Conservation (phyloP, 1,139 yeast genomes). For the Sugiyamaella paludigena region DNA sequence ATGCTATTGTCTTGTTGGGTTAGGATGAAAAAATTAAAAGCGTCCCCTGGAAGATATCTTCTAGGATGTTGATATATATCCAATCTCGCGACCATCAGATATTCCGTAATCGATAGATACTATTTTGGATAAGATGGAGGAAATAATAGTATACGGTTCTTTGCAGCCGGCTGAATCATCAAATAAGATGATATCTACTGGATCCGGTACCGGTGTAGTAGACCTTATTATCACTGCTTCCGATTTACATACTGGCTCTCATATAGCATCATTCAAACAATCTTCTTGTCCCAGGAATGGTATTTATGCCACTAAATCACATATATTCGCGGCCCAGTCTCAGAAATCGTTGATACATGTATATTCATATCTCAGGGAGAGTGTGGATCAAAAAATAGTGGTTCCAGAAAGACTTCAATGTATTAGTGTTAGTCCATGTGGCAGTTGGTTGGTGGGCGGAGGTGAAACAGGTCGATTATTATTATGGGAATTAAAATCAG, state of each 20-base stretch:
- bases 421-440: constrained; percentile 50
- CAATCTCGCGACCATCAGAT: too few relatives aligned
- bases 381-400: constrained; percentile 78
- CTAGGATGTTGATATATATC: too few relatives aligned
- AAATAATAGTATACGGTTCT: constrained; percentile 31
- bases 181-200: constrained; percentile 11
- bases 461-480: constrained; percentile 76
- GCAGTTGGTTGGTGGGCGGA: constrained; percentile 63
- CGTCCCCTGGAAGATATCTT: too few relatives aligned
- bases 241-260: constrained; percentile 31
- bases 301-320: constrained; percentile 46
- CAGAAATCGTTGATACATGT: constrained; percentile 73
- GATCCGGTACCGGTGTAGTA: constrained; percentile 15
- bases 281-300: constrained; percentile 45
- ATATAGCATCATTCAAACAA: constrained; percentile 29
- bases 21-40: too few relatives aligned
- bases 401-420: constrained; percentile 76
- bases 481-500: constrained; percentile 84
- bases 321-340: constrained; percentile 60
- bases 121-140: constrained; percentile 26
- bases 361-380: constrained; percentile 74
- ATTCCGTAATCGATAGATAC: neutral
- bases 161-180: constrained; percentile 16
- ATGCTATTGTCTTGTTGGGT: too few relatives aligned
- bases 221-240: constrained; percentile 25